Percentiles rank a stretch among this genome's conserved stretches.
These are phyloP conservation scores for Volvariella surrecta DNA, from an alignment of 1,284 basidiomycete species.

Conservation along the genomic window DNA sequence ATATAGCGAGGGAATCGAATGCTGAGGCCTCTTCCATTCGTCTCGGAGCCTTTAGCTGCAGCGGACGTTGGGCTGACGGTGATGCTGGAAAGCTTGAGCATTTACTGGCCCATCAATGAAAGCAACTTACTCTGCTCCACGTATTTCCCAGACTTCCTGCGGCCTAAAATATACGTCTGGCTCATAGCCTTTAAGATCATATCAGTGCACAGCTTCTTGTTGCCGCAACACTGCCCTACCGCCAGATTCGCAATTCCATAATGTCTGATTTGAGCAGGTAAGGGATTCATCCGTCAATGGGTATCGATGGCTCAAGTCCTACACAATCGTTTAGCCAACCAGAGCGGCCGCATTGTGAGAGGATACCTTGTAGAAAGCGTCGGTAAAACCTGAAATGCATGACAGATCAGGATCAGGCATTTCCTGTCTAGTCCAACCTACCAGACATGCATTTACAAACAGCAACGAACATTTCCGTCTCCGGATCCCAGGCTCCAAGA, in stretches of 20 bases:
- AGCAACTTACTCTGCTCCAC: conserved; percentile 72
- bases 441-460: conserved; percentile 87
- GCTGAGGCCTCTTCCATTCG: conserved; percentile 63
- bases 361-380: conserved; percentile 81
- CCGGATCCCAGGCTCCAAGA: conserved; percentile 73
- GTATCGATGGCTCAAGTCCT: conserved; percentile 59
- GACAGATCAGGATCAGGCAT: conserved; percentile 5
- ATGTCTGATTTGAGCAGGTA: conserved; percentile 50
- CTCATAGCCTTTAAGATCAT: conserved; percentile 42
- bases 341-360: background rate
- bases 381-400: conserved; percentile 64
- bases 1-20: conserved; percentile 90
- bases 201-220: conserved; percentile 1
- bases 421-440: conserved; percentile 20
- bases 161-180: conserved; percentile 86
- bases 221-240: conserved; percentile 28
- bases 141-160: conserved; percentile 85
- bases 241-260: conserved; percentile 66
- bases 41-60: conserved; percentile 68
- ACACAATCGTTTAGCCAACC: conserved; percentile 3
- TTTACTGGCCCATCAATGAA: background rate
- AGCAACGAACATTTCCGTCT: conserved; percentile 63
- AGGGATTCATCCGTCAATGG: conserved; percentile 44
- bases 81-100: conserved; percentile 41
- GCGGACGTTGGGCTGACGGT: conserved; percentile 86